Evolutionary conservation across 1,284 basidiomycete genomes (phyloP).

Genomic region (Puccinia hordei): DNA sequence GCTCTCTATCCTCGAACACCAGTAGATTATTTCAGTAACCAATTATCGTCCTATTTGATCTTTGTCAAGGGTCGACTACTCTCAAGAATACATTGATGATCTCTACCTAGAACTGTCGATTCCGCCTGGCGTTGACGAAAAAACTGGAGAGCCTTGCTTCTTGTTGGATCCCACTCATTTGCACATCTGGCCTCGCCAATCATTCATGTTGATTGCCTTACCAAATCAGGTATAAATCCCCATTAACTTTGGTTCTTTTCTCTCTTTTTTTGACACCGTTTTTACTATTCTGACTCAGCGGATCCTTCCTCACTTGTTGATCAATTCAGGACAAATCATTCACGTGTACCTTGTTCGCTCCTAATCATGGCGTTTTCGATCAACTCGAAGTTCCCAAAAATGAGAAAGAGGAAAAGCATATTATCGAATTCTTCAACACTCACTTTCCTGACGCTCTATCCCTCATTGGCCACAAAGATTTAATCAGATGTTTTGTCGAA

Average conservation of each 20-base stretch:
- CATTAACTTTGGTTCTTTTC: constrained; percentile 6
- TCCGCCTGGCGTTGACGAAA: constrained; percentile 67
- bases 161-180: constrained; percentile 89
- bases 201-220: constrained; percentile 97
- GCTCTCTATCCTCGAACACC: constrained; percentile 52
- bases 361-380: constrained; percentile 72
- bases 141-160: constrained; percentile 65
- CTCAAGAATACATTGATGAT: constrained; percentile 90
- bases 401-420: constrained; percentile 67
- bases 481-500: constrained; percentile 74
- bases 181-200: constrained; percentile 97
- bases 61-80: constrained; percentile 78
- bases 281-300: constrained; percentile 16
- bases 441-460: constrained; percentile 85
- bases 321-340: constrained; percentile 64
- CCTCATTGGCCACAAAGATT: constrained; percentile 75
- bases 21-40: neutral
- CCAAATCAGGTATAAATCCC: constrained; percentile 76
- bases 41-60: neutral
- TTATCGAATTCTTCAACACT: constrained; percentile 74
- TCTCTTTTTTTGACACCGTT: constrained; percentile 45
- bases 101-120: constrained; percentile 96
- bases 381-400: constrained; percentile 56
- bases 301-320: constrained; percentile 53
- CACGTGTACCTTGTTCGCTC: constrained; percentile 82